Base-by-base conservation (phyloP, 1,139 yeast species). In the Yamadazyma trypodendri region DNA sequence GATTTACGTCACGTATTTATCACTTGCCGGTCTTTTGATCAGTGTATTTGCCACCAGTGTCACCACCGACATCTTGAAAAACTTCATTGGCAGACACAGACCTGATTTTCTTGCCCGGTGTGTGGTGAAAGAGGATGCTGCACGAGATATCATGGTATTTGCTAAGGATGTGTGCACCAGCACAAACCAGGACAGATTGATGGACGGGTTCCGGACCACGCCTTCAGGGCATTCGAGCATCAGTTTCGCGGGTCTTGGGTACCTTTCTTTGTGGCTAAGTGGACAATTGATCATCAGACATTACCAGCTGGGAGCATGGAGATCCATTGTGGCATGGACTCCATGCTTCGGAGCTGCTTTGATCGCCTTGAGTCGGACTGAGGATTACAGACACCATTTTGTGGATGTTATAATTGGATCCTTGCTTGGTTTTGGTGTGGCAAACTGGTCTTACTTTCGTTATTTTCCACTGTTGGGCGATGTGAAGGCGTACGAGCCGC, bases 81-180 rank as follows among this genome's bases (percentile, higher is more conserved):
- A 82, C 54, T 75, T 80, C 64, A 75, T 86, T 41, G 90, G 92
- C 1, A 75, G 92, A 54, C 80, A 79, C 39, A 69, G 95, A 50
- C 95, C 95, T 1, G 95, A 86, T 56, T 83, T 85, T 51, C 60
- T 86, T 39, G 81, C 79, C 12, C 71, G 95, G 46, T 85, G 95
- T 57, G 58, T 71, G 7, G 87, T 87, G 38, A 58, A 51, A n/a
- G 60, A 58, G 2, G 77, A 62, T 35, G 58, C 81, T 0, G 79
- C 82, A 1, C 44, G 41, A 7, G 65, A 76, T 46, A 61, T 66
- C 1, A 51, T 77, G 46, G 81, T 78, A 9, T 58, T 52, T 36
- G 83, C 84, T 4, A 68, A 65, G 33, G 84, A 79, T 44, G 83
- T 80, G 1, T 84, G 92, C 50, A 79, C 89, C 1, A 69, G 79